Conservation (phyloP, 169 alveolate genomes). For the Plasmodium chabaudi region DNA sequence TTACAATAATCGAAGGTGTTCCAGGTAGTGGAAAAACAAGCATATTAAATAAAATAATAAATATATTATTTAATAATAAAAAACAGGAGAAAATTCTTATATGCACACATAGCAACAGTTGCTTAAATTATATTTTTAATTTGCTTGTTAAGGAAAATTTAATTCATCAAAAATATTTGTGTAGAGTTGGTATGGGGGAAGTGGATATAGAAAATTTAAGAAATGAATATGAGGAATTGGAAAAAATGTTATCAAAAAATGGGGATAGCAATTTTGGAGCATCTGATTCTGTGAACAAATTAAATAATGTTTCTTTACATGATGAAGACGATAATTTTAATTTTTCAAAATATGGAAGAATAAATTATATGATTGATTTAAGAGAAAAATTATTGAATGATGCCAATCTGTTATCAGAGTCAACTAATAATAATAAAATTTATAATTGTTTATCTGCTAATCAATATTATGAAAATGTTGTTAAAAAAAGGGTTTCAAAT, state of each 20-base stretch:
- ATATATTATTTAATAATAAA: slow-evolving; percentile 89
- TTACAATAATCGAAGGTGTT: slow-evolving; percentile 95
- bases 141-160: slow-evolving; percentile 89
- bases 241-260: slow-evolving; percentile 17
- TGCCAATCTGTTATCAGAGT: slow-evolving; percentile 78
- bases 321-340: slow-evolving; percentile 79
- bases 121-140: slow-evolving; percentile 93
- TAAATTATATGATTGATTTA: slow-evolving; percentile 87
- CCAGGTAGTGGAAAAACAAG: slow-evolving; percentile 96
- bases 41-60: slow-evolving; percentile 93
- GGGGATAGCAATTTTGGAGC: background rate
- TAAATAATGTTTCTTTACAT: slow-evolving; percentile 35
- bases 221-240: slow-evolving; percentile 61
- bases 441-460: slow-evolving; percentile 79
- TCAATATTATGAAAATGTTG: slow-evolving; percentile 77
- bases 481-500: slow-evolving; percentile 61
- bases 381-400: slow-evolving; percentile 82
- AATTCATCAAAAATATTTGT: slow-evolving; percentile 92
- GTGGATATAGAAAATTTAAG: slow-evolving; percentile 83
- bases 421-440: slow-evolving; percentile 76
- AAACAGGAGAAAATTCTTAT: slow-evolving; percentile 91
- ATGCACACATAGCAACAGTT: slow-evolving; percentile 91
- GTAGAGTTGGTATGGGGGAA: slow-evolving; percentile 94
- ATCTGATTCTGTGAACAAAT: background rate
- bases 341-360: slow-evolving; percentile 92